A percentile compares a stretch with the other conserved stretches of the same genome.
These are phyloP conservation scores for Ogataea glucozyma DNA, from an alignment of 805 yeast genomes.

Conservation along the genomic window DNA sequence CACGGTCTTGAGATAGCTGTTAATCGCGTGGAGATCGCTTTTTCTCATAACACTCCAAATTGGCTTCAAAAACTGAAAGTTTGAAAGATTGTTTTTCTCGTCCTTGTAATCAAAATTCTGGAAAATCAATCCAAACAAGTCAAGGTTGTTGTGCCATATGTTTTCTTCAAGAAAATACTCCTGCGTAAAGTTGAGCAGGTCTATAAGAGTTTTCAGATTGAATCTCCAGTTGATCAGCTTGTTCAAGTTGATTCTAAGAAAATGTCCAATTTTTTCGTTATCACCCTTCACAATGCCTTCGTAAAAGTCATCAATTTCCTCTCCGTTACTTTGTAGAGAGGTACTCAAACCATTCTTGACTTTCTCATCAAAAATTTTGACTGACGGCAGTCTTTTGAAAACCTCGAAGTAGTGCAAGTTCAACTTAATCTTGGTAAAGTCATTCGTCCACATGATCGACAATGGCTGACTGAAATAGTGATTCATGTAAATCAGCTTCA, in stretches of 20 bases:
- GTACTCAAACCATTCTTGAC: constrained; percentile 2
- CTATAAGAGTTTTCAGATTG: constrained; percentile 30
- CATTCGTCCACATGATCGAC: constrained; percentile 35
- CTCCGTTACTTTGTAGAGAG: constrained; percentile 1
- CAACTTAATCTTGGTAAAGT: constrained; percentile 27
- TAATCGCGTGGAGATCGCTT: constrained; percentile 13
- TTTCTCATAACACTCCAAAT: constrained; percentile 21
- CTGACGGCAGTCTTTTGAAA: constrained; percentile 32
- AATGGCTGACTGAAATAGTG: constrained; percentile 38
- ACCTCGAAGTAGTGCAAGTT: constrained; percentile 27
- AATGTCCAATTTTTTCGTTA: constrained; percentile 22
- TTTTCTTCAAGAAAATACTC: constrained; percentile 25
- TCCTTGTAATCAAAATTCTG: constrained; percentile 20
- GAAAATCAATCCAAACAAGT: constrained; percentile 31
- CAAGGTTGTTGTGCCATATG: constrained; percentile 33
- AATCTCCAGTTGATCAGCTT: constrained; percentile 34
- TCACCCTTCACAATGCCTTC: constrained; percentile 25
- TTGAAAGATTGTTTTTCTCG: constrained; percentile 7
- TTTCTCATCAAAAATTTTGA: constrained; percentile 21
- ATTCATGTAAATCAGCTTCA: constrained; percentile 36
- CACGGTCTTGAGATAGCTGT: constrained; percentile 25
- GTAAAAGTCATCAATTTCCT: constrained; percentile 21
- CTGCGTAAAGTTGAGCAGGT: constrained; percentile 31
- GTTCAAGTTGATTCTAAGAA: constrained; percentile 27
- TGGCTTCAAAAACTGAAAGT: constrained; percentile 25